Percentiles rank a stretch among this genome's conserved stretches.
Conservation (phyloP, 2,329 filamentous ascomycete species). For the Colletotrichum filicis region DNA sequence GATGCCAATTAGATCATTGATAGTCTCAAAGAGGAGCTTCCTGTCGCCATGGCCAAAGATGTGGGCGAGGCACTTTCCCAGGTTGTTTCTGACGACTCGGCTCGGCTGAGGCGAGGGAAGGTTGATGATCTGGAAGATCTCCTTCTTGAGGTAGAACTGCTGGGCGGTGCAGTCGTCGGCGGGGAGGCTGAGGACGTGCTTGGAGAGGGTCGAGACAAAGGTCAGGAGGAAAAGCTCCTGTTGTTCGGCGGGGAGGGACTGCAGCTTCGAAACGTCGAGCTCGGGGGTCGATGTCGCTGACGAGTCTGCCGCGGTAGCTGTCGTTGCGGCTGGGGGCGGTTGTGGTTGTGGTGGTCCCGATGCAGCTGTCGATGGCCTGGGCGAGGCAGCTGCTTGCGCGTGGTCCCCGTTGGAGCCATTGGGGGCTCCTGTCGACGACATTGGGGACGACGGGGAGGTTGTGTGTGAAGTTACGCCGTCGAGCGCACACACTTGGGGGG, state of each 20-base stretch:
- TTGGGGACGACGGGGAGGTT: slow-evolving; percentile 33
- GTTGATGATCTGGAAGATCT: slow-evolving; percentile 92
- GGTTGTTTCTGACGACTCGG: slow-evolving; percentile 87
- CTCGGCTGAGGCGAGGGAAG: slow-evolving; percentile 84
- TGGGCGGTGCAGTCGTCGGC: slow-evolving; percentile 86
- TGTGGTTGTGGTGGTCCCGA: slow-evolving; percentile 37
- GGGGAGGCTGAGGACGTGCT: slow-evolving; percentile 80
- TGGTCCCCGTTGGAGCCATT: slow-evolving; percentile 46
- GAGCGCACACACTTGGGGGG: slow-evolving; percentile 2
- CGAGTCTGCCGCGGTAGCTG: slow-evolving; percentile 47
- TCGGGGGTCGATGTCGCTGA: slow-evolving; percentile 71
- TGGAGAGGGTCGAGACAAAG: slow-evolving; percentile 84
- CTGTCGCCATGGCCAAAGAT: slow-evolving; percentile 88
- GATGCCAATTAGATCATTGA: slow-evolving; percentile 85
- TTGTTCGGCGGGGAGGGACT: slow-evolving; percentile 90
- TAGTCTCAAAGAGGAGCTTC: slow-evolving; percentile 92
- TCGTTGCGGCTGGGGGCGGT: slow-evolving; percentile 36
- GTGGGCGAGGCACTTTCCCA: slow-evolving; percentile 85
- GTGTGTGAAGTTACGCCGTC: slow-evolving; percentile 10
- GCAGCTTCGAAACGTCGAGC: slow-evolving; percentile 90
- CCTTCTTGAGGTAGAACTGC: slow-evolving; percentile 92
- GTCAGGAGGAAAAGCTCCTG: slow-evolving; percentile 94
- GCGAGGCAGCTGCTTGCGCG: slow-evolving; percentile 35
- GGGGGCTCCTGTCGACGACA: slow-evolving; percentile 52
- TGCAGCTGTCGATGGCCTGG: slow-evolving; percentile 35